Conservation (phyloP, 1,139 yeast species). For the Blastobotrys arbuscula region DNA sequence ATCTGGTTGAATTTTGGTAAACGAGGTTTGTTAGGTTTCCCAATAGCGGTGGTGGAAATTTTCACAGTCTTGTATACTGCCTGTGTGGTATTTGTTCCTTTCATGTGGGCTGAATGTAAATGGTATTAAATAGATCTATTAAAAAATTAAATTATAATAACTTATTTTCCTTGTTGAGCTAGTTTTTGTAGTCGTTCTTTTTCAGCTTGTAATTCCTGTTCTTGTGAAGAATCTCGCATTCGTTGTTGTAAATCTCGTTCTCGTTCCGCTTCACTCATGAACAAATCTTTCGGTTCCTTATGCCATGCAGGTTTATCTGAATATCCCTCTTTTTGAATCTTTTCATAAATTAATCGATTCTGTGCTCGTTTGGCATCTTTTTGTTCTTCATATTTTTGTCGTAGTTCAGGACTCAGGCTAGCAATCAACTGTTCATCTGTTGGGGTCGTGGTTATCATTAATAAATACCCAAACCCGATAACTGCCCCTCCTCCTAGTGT, state of each 20-base stretch:
- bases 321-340: constrained; percentile 17
- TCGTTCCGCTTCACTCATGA: constrained; percentile 22
- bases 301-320: constrained; percentile 30
- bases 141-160: neutral
- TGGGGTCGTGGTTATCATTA: constrained; percentile 70
- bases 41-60: constrained; percentile 66
- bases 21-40: constrained; percentile 64
- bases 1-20: constrained; percentile 62
- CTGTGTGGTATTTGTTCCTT: constrained; percentile 51
- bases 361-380: constrained; percentile 48
- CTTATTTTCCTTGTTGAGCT: constrained; percentile 29
- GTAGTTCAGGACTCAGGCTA: constrained; percentile 72
- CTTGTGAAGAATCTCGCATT: constrained; percentile 9
- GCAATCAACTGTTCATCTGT: constrained; percentile 75
- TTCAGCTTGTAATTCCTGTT: constrained; percentile 21
- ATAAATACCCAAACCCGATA: constrained; percentile 59
- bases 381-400: constrained; percentile 68
- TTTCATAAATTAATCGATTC: constrained; percentile 50
- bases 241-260: constrained; percentile 14
- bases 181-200: constrained; percentile 26
- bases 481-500: constrained; percentile 51
- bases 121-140: constrained; percentile 20
- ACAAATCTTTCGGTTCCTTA: constrained; percentile 27
- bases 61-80: constrained; percentile 70
- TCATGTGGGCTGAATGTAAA: constrained; percentile 25